Evolutionary conservation across 2,329 filamentous ascomycete genomes (phyloP).

Genomic region (Tolypocladium album): DNA sequence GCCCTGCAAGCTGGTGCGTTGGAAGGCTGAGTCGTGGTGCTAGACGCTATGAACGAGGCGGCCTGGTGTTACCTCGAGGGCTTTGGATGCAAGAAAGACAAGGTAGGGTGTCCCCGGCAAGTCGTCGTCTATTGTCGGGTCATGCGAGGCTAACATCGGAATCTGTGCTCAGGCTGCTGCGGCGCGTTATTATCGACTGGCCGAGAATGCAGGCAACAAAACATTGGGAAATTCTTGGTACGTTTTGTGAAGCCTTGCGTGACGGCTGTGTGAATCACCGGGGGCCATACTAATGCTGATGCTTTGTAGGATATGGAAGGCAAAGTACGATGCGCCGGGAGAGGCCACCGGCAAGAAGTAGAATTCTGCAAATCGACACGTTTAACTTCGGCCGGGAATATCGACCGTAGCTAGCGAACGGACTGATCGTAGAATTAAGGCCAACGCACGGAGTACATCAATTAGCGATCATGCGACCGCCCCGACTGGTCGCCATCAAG

Average conservation of each 20-base stretch:
- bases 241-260: slow-evolving; percentile 23
- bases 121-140: slow-evolving; percentile 5
- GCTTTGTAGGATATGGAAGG: slow-evolving; percentile 81
- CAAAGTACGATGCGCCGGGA: slow-evolving; percentile 63
- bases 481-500: too few relatives aligned
- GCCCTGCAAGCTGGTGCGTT: neutral
- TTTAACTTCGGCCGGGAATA: neutral
- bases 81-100: slow-evolving; percentile 97
- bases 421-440: too few relatives aligned
- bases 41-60: slow-evolving; percentile 94
- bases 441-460: too few relatives aligned
- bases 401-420: too few relatives aligned
- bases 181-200: slow-evolving; percentile 84
- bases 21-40: slow-evolving; percentile 4
- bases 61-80: slow-evolving; percentile 94
- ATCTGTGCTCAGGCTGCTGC: slow-evolving; percentile 50
- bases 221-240: slow-evolving; percentile 93
- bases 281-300: neutral
- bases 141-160: slow-evolving; percentile 38
- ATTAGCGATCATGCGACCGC: too few relatives aligned
- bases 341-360: slow-evolving; percentile 29
- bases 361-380: neutral
- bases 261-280: neutral
- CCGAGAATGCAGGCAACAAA: slow-evolving; percentile 82
- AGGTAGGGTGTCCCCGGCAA: slow-evolving; percentile 52